phyloP scores from a whole-genome alignment of 257 asterid genomes.

The Solanum ossicruentum region DNA sequence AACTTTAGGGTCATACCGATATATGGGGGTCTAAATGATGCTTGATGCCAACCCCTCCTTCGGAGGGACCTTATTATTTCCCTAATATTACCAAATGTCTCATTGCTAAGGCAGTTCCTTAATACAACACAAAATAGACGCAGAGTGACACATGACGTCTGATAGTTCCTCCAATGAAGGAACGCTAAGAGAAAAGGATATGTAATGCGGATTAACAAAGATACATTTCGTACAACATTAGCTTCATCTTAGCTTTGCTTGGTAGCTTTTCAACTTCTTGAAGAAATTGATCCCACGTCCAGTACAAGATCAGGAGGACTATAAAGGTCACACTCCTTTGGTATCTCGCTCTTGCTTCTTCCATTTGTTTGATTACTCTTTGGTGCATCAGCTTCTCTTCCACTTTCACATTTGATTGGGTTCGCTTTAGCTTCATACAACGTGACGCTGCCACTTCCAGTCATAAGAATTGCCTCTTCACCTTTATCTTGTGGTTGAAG shows the following conservation, averaged over 20 bases:
- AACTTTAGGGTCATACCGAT: not conserved
- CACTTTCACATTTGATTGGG: slow-evolving; percentile 4
- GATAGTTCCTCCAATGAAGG: not conserved
- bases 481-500: slow-evolving; percentile 38
- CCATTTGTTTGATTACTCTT: not conserved
- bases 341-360: slow-evolving; percentile 12
- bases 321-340: slow-evolving; percentile 9
- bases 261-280: not conserved
- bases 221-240: not conserved
- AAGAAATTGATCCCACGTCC: slow-evolving; percentile 7
- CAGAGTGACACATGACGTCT: not conserved
- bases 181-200: not conserved
- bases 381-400: slow-evolving; percentile 1
- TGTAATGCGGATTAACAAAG: not conserved
- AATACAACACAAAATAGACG: not conserved
- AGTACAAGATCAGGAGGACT: slow-evolving; percentile 19
- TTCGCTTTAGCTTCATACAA: slow-evolving; percentile 42
- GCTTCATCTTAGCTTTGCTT: slow-evolving; percentile 3
- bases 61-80: not conserved
- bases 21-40: not conserved
- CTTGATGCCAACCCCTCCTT: not conserved
- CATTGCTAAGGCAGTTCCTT: not conserved
- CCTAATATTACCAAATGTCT: not conserved
- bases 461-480: slow-evolving; percentile 17
- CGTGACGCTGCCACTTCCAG: slow-evolving; percentile 43